Conservation (phyloP, 73 alveolate species). For the Stentor roeselii region DNA sequence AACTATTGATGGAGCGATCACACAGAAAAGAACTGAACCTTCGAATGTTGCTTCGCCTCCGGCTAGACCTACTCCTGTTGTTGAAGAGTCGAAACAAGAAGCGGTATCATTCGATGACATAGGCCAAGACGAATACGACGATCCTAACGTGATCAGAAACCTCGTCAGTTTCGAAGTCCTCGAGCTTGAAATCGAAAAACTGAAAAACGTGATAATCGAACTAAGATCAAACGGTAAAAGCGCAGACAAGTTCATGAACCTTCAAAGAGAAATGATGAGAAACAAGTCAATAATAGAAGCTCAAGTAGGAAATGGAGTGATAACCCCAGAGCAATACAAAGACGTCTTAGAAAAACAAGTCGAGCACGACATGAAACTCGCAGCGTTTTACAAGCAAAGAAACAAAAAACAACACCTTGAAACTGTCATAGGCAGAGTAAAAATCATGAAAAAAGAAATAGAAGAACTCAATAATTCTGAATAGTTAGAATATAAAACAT, state of each 20-base stretch:
- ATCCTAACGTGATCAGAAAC: neutral
- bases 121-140: neutral
- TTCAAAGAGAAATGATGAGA: slow-evolving; percentile 16
- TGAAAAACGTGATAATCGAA: neutral
- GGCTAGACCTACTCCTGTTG: neutral
- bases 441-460: slow-evolving; percentile 16
- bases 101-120: neutral
- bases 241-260: neutral
- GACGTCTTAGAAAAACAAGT: neutral
- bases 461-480: slow-evolving; percentile 6
- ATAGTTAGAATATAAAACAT: neutral
- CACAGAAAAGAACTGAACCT: neutral
- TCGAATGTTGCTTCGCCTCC: neutral
- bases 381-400: neutral
- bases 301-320: slow-evolving; percentile 18
- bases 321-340: slow-evolving; percentile 25
- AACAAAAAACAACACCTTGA: neutral
- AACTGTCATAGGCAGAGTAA: neutral
- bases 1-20: neutral
- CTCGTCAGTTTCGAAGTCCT: slow-evolving; percentile 4
- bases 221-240: neutral
- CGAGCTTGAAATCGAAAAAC: neutral
- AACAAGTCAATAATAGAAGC: slow-evolving; percentile 6
- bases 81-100: neutral
- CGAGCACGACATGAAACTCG: slow-evolving; percentile 15